A percentile compares a stretch with the other conserved stretches of the same genome.
Conservation (phyloP, 2,329 filamentous ascomycete species). For the Emmonsiellopsis sp. region DNA sequence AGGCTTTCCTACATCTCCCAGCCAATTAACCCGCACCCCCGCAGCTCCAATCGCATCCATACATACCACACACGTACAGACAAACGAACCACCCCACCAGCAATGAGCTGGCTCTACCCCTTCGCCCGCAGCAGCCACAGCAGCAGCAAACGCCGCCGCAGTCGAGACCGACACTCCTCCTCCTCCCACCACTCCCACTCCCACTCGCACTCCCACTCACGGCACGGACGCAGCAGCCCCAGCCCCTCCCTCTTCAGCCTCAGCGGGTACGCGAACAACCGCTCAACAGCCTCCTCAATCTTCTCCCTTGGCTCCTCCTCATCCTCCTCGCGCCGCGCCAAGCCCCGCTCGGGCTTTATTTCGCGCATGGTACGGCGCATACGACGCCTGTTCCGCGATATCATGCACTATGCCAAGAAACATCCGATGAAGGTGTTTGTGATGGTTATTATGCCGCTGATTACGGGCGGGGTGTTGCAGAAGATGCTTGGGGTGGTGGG, state of each 20-base stretch:
- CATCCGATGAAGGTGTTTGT: conserved; percentile 84
- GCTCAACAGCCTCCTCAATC: conserved; percentile 35
- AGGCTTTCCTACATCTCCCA: not conserved
- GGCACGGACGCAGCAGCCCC: conserved; percentile 27
- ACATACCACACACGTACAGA: not conserved
- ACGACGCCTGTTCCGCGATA: conserved; percentile 68
- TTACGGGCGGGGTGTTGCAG: conserved; percentile 73
- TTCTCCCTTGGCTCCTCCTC: conserved; percentile 42
- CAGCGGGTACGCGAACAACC: conserved; percentile 24
- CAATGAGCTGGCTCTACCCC: conserved; percentile 40
- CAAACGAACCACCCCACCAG: not conserved
- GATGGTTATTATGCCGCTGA: conserved; percentile 76
- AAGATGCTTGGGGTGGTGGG: conserved; percentile 73
- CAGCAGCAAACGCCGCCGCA: conserved; percentile 25
- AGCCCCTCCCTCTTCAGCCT: conserved; percentile 40
- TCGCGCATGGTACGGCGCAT: conserved; percentile 65
- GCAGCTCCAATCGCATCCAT: not conserved
- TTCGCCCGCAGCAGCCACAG: conserved; percentile 19
- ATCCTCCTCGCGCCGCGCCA: conserved; percentile 67
- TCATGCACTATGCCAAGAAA: conserved; percentile 69
- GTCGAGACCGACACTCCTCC: conserved; percentile 22
- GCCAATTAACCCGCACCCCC: not conserved
- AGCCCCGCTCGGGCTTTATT: conserved; percentile 70
- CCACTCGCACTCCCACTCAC: conserved; percentile 26
- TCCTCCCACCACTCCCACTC: conserved; percentile 26